Conservation (phyloP, 2,329 filamentous ascomycete genomes). For the Talaromyces sp. region DNA sequence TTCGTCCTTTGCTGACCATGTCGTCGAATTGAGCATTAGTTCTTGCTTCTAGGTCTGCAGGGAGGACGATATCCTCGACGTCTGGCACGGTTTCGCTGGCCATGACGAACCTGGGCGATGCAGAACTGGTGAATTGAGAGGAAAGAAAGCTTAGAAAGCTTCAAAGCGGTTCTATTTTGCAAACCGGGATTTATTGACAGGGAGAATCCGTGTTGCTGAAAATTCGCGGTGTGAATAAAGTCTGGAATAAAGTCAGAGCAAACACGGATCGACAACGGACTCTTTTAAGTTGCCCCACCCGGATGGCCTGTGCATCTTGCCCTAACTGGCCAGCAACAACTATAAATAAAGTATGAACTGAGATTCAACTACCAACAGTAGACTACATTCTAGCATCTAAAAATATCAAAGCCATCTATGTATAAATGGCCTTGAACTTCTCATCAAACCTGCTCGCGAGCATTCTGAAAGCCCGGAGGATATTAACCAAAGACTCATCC, state of each 20-base stretch:
- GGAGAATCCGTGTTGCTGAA: background rate
- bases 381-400: background rate
- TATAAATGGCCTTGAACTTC: slow-evolving; percentile 30
- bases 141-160: background rate
- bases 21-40: slow-evolving; percentile 17
- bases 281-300: background rate
- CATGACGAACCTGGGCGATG: background rate
- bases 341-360: background rate
- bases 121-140: background rate
- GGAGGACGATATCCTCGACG: slow-evolving; percentile 6
- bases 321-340: background rate
- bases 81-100: background rate
- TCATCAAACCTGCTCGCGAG: slow-evolving; percentile 26
- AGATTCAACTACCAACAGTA: background rate
- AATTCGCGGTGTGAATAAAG: background rate
- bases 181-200: background rate
- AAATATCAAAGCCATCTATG: slow-evolving; percentile 11
- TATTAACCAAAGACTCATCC: background rate
- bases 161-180: background rate
- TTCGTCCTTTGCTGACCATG: slow-evolving; percentile 14
- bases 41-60: slow-evolving; percentile 22
- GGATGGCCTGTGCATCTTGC: background rate
- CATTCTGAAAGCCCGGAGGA: slow-evolving; percentile 20
- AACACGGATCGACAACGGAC: background rate
- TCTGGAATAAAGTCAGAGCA: background rate